Conservation (phyloP, 163 green algal species). For the Volvox carteri region DNA sequence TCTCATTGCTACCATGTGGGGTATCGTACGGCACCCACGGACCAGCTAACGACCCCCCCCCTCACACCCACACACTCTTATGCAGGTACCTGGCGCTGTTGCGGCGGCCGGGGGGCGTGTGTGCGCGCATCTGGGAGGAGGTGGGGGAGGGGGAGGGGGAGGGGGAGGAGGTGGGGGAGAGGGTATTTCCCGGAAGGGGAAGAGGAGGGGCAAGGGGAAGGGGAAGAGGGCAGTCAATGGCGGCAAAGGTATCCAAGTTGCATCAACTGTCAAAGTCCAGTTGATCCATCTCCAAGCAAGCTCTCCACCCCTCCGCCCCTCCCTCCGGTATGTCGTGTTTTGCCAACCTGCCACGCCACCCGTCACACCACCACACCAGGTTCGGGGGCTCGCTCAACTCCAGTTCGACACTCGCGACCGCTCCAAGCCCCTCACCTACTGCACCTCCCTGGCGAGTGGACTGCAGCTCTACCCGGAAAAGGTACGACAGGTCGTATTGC, state of each 20-base stretch:
- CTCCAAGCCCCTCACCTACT: constrained; percentile 66
- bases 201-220: not conserved
- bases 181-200: not conserved
- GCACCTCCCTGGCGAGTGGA: constrained; percentile 53
- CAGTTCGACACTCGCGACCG: constrained; percentile 87
- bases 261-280: not conserved
- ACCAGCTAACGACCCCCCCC: too few species aligned
- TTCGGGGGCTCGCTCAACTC: constrained; percentile 71
- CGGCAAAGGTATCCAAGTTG: too few species aligned
- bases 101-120: constrained; percentile 65
- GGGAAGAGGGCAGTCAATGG: too few species aligned
- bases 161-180: not conserved
- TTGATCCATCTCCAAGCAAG: not conserved
- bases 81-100: constrained; percentile 87
- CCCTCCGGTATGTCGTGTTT: too few species aligned
- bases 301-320: not conserved
- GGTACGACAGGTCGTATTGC: constrained; percentile 24
- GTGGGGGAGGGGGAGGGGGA: not conserved
- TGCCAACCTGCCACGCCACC: too few species aligned
- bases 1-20: too few species aligned
- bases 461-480: constrained; percentile 26
- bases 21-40: too few species aligned
- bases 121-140: constrained; percentile 53
- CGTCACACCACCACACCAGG: too few species aligned
- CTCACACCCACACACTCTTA: too few species aligned